These are phyloP conservation scores for Cercospora sesami DNA, from an alignment of 2,329 filamentous ascomycete genomes.

Conservation along the genomic window DNA sequence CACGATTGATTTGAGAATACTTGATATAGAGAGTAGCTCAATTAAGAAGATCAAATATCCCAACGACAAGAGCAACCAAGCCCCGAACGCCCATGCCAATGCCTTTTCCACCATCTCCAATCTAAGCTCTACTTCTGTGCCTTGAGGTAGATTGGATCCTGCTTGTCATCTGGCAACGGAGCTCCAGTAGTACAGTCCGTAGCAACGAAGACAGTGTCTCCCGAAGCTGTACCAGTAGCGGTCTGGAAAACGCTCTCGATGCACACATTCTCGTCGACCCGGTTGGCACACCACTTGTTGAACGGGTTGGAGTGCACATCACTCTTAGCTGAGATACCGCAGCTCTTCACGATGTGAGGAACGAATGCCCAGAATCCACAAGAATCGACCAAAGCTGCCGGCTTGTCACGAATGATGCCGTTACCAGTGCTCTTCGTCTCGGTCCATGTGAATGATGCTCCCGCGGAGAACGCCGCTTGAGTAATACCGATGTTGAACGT, in stretches of 20 bases:
- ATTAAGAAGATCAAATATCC: background rate
- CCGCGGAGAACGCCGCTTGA: background rate
- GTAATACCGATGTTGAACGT: background rate
- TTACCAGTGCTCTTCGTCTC: background rate
- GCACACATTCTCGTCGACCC: background rate
- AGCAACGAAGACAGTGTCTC: background rate
- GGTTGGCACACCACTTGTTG: background rate
- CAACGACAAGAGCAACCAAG: background rate
- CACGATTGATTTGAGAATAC: background rate
- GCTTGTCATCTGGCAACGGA: background rate
- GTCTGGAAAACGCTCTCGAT: background rate
- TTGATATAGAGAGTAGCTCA: background rate
- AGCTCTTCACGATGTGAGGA: background rate
- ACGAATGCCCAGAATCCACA: background rate
- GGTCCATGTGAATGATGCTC: background rate
- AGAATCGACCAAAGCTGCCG: background rate
- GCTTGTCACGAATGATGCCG: background rate
- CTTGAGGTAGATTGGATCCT: background rate
- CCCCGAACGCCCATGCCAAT: background rate
- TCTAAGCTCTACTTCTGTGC: background rate
- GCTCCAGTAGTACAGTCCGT: background rate
- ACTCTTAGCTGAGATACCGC: background rate
- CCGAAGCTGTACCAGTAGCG: background rate
- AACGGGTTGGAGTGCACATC: background rate
- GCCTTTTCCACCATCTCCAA: background rate